A percentile compares a stretch with the other conserved stretches of the same genome.
phyloP scores from a whole-genome alignment of 257 asterid genomes.

The Thymus mandschuricus region DNA sequence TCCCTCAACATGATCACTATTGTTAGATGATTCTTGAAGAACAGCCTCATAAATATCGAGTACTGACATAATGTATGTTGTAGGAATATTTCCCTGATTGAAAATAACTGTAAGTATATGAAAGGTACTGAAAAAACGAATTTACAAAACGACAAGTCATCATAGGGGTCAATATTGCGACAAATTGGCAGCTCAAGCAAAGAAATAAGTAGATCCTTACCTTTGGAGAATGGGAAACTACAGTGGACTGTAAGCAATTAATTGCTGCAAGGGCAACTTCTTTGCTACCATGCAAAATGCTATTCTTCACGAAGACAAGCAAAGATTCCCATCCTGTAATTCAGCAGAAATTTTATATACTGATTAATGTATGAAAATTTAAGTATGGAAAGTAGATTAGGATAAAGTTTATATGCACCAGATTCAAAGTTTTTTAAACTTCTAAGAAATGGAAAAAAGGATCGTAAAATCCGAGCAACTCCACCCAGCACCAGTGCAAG shows the following conservation, averaged over 20 bases:
- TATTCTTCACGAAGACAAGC: conserved; percentile 73
- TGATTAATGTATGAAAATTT: background rate
- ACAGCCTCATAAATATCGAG: conserved; percentile 87
- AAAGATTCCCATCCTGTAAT: conserved; percentile 88
- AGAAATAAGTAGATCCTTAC: conserved; percentile 41
- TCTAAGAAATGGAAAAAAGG: conserved; percentile 81
- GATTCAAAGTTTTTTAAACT: conserved; percentile 71
- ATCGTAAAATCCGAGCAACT: conserved; percentile 82
- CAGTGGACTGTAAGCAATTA: conserved; percentile 88
- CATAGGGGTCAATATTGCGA: conserved; percentile 2
- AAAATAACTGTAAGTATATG: conserved; percentile 31
- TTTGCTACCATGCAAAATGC: conserved; percentile 89
- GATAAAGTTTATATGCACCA: conserved; percentile 48
- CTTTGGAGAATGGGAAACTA: conserved; percentile 91
- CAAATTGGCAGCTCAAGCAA: conserved; percentile 23
- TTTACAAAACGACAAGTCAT: conserved; percentile 20
- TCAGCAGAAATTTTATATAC: conserved; percentile 27
- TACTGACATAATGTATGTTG: conserved; percentile 66
- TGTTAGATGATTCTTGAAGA: conserved; percentile 62
- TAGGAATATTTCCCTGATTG: conserved; percentile 82
- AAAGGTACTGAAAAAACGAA: conserved; percentile 27
- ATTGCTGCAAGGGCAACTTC: conserved; percentile 95
- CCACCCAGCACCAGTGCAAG: conserved; percentile 96
- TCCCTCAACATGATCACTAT: conserved; percentile 56
- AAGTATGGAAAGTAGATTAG: background rate